These are phyloP conservation scores for Candida silvicultrix DNA, from an alignment of 805 yeast genomes.

Conservation along the genomic window DNA sequence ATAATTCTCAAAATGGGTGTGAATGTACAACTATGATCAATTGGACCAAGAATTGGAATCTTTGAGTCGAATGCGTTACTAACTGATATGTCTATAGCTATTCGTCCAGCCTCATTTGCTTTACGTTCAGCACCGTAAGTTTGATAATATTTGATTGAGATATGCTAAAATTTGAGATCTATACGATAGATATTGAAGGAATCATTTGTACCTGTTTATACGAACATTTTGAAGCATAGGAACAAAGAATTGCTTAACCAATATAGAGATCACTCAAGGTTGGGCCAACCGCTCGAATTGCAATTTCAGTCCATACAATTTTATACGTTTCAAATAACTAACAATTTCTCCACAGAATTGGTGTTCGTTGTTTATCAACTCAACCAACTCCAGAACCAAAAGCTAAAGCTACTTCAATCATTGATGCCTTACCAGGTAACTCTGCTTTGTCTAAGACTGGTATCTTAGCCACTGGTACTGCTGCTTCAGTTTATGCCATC, in stretches of 20 bases:
- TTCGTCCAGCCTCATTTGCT: constrained; percentile 21
- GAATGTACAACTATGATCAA: not conserved
- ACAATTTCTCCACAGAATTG: constrained; percentile 32
- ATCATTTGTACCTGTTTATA: too few species aligned
- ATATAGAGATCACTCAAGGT: too few species aligned
- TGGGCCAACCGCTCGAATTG: not conserved
- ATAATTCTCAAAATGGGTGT: not conserved
- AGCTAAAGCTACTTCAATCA: constrained; percentile 82
- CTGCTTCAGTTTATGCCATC: constrained; percentile 90
- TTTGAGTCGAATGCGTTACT: too few species aligned
- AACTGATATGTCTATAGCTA: constrained; percentile 9
- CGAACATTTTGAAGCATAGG: too few species aligned
- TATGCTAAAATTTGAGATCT: not conserved
- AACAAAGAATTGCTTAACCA: not conserved
- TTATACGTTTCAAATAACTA: not conserved
- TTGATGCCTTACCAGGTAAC: constrained; percentile 92
- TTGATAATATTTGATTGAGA: not conserved
- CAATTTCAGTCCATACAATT: not conserved
- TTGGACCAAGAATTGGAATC: not conserved
- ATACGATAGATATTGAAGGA: too few species aligned
- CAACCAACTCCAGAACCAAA: constrained; percentile 68
- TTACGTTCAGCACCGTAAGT: constrained; percentile 30
- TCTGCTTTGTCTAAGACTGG: constrained; percentile 87
- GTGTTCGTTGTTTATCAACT: constrained; percentile 60
- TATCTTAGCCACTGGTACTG: constrained; percentile 88